Base-by-base conservation (phyloP, 2,329 filamentous ascomycete genomes). In the Blumeriella jaapii region DNA sequence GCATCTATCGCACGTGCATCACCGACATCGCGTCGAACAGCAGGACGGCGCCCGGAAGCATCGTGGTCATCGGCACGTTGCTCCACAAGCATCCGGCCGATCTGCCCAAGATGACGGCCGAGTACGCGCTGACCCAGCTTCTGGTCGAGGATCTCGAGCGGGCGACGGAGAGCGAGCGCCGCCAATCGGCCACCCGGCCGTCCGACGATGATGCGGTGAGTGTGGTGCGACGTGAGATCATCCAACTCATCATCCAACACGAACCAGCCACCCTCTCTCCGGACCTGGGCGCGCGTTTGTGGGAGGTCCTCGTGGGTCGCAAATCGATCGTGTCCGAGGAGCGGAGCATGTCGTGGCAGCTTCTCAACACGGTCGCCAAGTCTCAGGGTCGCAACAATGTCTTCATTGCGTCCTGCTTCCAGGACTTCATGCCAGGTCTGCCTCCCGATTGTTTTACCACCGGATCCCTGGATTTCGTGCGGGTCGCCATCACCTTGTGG, bases 291-390 rank as follows among this genome's bases (percentile, higher is more conserved):
- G 61, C 64, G 26, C 64, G 63, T 9, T 65, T 93, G 2, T 93
- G 84, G 83, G 65, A 78, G 38, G 63, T 78, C 24, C 64, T 91
- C 16, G 74, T 93, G 30, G 81, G 84, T 9, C 63, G 68, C 4
- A 59, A 65, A 24, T 73, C 76, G 3, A 59, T 74, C 3, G 72
- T 69, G 15, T 59, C 66, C 3, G 65, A 70, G 6, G 75, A 82
- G 40, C 68, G 82, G 36, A 68, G 72, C 40, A 61, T 66, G 10
- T 79, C 77, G 0, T 93, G 86, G 86, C 61, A 69, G 16, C 69
- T 78, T 38, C 58, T 89, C 33, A 68, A 72, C 54, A 46, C 48
- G 12, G 59, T 67, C 14, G 56, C 64, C 18, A 62, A 58, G 42
- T 60, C 58, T 28, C 51, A 51, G 6, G 47, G 56, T 6, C 61